These are phyloP conservation scores for Choiromyces venosus DNA, from an alignment of 495 filamentous ascomycete species.

Conservation along the genomic window DNA sequence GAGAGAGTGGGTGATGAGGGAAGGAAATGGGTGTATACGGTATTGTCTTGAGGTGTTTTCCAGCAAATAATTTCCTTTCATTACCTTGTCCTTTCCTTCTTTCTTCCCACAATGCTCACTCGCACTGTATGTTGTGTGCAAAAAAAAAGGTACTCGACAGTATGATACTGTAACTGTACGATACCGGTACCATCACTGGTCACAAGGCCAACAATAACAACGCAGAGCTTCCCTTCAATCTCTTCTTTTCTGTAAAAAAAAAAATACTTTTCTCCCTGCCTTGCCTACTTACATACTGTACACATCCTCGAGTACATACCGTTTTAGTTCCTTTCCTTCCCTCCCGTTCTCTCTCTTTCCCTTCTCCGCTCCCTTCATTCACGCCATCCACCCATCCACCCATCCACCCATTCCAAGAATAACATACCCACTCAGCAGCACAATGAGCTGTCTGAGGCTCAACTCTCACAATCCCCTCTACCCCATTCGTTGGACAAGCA, in stretches of 20 bases:
- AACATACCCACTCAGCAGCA: not conserved
- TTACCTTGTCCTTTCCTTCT: not conserved
- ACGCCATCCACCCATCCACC: not conserved
- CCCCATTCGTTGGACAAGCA: not conserved
- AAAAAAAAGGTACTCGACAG: not conserved
- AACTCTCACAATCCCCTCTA: not conserved
- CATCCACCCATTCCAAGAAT: not conserved
- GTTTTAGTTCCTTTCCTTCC: not conserved
- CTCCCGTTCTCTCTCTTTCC: not conserved
- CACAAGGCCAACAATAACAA: constrained; percentile 6
- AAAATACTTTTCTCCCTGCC: not conserved
- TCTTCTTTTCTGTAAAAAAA: not conserved
- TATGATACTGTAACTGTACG: not conserved
- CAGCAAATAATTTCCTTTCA: not conserved
- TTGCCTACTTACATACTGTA: not conserved
- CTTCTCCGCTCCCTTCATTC: not conserved
- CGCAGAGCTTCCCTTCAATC: constrained; percentile 6
- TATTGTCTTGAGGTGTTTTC: not conserved
- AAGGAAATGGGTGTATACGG: not conserved
- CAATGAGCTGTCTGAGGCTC: not conserved
- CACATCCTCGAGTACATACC: constrained; percentile 7
- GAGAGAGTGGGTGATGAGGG: not conserved
- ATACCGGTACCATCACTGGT: constrained; percentile 1
- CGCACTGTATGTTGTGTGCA: not conserved
- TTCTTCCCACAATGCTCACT: not conserved